Conservation (phyloP, 73 alveolate species). For the Effrenium voratum region DNA sequence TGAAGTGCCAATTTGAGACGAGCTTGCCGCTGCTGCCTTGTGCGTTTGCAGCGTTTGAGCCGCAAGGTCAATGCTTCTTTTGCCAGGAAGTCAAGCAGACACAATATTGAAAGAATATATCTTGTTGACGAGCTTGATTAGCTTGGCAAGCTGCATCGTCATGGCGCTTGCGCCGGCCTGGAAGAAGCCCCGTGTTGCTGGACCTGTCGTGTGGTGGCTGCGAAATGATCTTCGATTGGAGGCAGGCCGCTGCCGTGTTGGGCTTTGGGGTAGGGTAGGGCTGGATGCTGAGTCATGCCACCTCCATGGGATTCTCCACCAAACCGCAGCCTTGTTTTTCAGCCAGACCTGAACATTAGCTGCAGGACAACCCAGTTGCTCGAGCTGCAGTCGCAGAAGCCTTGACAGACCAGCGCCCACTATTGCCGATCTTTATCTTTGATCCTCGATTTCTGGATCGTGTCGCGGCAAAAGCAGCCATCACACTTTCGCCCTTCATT, state of each 20-base stretch:
- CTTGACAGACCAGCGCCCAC: constrained; percentile 34
- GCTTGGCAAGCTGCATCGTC: not conserved
- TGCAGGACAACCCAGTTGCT: constrained; percentile 73
- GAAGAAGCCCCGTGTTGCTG: constrained; percentile 76
- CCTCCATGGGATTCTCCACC: too few species aligned
- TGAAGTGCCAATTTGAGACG: not conserved
- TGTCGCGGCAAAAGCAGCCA: not conserved
- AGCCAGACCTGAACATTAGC: not conserved
- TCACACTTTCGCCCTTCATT: not conserved
- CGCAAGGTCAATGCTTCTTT: not conserved
- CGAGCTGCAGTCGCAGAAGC: constrained; percentile 82
- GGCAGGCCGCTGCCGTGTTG: too few species aligned
- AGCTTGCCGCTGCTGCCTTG: not conserved
- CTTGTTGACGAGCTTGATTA: not conserved
- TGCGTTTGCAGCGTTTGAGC: too few species aligned
- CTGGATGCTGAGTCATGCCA: too few species aligned
- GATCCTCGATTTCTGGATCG: constrained; percentile 89
- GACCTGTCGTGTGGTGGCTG: constrained; percentile 92
- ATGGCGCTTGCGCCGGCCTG: constrained; percentile 73
- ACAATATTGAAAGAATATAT: not conserved
- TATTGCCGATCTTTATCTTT: constrained; percentile 61
- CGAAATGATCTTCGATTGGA: constrained; percentile 86
- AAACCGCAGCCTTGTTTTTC: too few species aligned
- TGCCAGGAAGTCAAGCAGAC: not conserved
- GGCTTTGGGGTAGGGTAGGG: too few species aligned